Evolutionary conservation across 2,329 filamentous ascomycete species (phyloP).

Genomic region (Akanthomyces uredinophilus): DNA sequence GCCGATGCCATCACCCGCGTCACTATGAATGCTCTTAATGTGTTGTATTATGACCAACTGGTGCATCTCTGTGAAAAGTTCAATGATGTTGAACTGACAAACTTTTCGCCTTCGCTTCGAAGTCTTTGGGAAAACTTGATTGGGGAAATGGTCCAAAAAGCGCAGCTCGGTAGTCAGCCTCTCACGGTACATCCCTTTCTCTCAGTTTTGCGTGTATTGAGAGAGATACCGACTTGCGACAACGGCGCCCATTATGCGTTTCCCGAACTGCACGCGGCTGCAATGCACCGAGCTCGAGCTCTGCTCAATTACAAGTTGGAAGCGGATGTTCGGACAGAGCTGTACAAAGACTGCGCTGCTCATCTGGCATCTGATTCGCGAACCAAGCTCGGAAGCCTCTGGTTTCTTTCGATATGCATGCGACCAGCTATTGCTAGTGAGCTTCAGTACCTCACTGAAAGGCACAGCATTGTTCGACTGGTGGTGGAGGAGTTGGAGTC

Average conservation of each 20-base stretch:
- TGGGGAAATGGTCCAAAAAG: constrained; percentile 41
- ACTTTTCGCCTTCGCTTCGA: constrained; percentile 58
- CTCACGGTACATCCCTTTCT: constrained; percentile 41
- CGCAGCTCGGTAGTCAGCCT: constrained; percentile 29
- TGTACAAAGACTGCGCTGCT: constrained; percentile 62
- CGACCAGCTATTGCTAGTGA: constrained; percentile 43
- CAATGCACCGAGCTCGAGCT: constrained; percentile 54
- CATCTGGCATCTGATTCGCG: constrained; percentile 60
- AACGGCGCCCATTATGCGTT: constrained; percentile 51
- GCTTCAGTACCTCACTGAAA: constrained; percentile 50
- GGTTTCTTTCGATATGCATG: constrained; percentile 52
- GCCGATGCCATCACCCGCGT: constrained; percentile 73
- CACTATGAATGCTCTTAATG: constrained; percentile 42
- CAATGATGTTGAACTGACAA: constrained; percentile 27
- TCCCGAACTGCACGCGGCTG: constrained; percentile 59
- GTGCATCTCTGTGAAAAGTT: constrained; percentile 69
- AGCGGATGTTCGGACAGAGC: constrained; percentile 49
- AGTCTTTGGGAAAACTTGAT: constrained; percentile 57
- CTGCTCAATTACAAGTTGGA: constrained; percentile 55
- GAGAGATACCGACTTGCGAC: constrained; percentile 59
- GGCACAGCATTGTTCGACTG: constrained; percentile 58
- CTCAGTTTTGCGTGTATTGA: constrained; percentile 61
- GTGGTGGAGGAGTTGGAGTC: constrained; percentile 61
- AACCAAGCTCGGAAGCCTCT: constrained; percentile 68
- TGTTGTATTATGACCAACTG: constrained; percentile 46